Percentiles rank a stretch among this genome's conserved stretches.
Evolutionary conservation across 2,329 filamentous ascomycete species (phyloP).

Genomic region (Neopestalotiopsis sp.): DNA sequence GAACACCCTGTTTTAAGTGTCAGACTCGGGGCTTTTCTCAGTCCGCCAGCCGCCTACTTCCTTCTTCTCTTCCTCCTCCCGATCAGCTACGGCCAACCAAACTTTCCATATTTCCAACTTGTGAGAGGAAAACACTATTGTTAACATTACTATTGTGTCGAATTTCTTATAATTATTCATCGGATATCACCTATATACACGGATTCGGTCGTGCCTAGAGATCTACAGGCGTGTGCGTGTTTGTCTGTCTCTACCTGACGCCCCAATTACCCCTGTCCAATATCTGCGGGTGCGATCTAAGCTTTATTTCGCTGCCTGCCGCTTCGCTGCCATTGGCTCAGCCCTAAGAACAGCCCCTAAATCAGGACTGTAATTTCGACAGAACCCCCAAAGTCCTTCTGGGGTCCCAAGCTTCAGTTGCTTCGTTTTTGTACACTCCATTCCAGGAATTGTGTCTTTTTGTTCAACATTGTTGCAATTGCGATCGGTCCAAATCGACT

Average conservation of each 20-base stretch:
- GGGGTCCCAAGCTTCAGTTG: not conserved
- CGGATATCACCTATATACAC: not conserved
- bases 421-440: not conserved
- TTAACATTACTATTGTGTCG: not conserved
- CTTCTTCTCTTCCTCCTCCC: not conserved
- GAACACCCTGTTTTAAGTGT: not conserved
- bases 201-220: not conserved
- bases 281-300: conserved; percentile 13
- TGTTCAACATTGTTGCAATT: not conserved
- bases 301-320: conserved; percentile 13
- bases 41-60: not conserved
- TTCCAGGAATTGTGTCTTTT: not conserved
- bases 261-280: conserved; percentile 6
- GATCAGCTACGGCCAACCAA: not conserved
- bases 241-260: conserved; percentile 9
- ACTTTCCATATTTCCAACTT: not conserved
- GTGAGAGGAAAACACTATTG: not conserved
- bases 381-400: not conserved
- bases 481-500: not conserved
- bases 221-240: not conserved
- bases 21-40: not conserved
- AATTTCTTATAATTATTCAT: not conserved
- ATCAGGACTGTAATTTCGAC: conserved; percentile 17
- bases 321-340: conserved; percentile 16
- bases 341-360: conserved; percentile 16